These are phyloP conservation scores for Macadamia integrifolia DNA, from an alignment of 164 flowering plant genomes.

Conservation along the genomic window DNA sequence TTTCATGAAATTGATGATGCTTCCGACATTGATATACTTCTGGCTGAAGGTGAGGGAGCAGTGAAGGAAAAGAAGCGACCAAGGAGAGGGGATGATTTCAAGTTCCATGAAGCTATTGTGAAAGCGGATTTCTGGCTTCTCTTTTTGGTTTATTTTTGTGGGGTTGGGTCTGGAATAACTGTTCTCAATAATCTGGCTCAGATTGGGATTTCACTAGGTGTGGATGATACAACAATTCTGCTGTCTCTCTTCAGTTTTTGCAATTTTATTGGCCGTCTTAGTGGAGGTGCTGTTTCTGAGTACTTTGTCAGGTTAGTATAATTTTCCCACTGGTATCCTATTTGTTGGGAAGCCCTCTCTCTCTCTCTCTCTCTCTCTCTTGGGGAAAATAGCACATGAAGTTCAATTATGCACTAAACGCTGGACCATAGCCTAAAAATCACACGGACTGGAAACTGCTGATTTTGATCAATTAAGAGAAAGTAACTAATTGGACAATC, in stretches of 20 bases:
- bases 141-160: constrained; percentile 71
- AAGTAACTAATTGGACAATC: neutral
- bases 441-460: neutral
- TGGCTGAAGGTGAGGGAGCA: constrained; percentile 93
- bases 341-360: neutral
- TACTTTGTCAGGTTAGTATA: constrained; percentile 65
- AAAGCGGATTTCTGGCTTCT: constrained; percentile 99
- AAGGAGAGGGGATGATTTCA: constrained; percentile 81
- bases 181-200: constrained; percentile 91
- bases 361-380: neutral
- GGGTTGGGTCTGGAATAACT: constrained; percentile 91
- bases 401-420: neutral
- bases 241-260: constrained; percentile 80
- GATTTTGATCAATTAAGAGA: neutral
- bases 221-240: constrained; percentile 56
- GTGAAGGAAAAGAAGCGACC: constrained; percentile 79
- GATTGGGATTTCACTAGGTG: constrained; percentile 72
- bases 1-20: constrained; percentile 40
- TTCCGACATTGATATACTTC: constrained; percentile 64
- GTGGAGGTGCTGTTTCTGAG: constrained; percentile 82
- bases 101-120: constrained; percentile 54
- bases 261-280: constrained; percentile 88
- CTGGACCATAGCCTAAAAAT: neutral
- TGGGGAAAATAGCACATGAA: neutral
- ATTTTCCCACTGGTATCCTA: neutral